Conservation (phyloP, 2,329 filamentous ascomycete species). For the Pseudocercospora macadamiae region DNA sequence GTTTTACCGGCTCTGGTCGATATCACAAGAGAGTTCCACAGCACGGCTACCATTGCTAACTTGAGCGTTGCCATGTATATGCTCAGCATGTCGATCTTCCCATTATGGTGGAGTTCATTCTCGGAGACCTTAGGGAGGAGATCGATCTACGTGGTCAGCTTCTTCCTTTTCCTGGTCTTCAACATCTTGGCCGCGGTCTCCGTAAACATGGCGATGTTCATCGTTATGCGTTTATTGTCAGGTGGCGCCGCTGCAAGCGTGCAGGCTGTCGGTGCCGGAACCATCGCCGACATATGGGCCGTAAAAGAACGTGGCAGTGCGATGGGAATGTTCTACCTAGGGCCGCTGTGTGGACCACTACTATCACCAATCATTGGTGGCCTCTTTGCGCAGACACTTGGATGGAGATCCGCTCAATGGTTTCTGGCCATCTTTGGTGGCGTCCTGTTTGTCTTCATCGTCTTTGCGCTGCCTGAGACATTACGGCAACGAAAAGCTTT, state of each 20-base stretch:
- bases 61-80: constrained; percentile 79
- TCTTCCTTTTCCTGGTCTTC: constrained; percentile 72
- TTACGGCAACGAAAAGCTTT: constrained; percentile 43
- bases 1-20: constrained; percentile 74
- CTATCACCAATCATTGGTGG: constrained; percentile 78
- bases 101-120: constrained; percentile 84
- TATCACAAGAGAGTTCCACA: constrained; percentile 64
- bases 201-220: constrained; percentile 72
- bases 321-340: constrained; percentile 85
- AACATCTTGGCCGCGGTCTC: constrained; percentile 70
- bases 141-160: constrained; percentile 77
- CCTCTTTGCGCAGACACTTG: constrained; percentile 66
- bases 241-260: constrained; percentile 80
- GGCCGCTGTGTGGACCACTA: constrained; percentile 74
- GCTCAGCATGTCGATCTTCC: constrained; percentile 78
- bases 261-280: constrained; percentile 80
- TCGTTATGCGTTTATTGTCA: constrained; percentile 72
- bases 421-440: constrained; percentile 73
- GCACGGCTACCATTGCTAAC: constrained; percentile 69
- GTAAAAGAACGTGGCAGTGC: constrained; percentile 70
- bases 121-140: constrained; percentile 72
- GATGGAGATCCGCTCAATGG: constrained; percentile 79
- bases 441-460: constrained; percentile 57
- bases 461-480: constrained; percentile 69
- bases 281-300: constrained; percentile 81